These are phyloP conservation scores for Achaetomium macrosporum DNA, from an alignment of 2,329 filamentous ascomycete species.

Conservation along the genomic window DNA sequence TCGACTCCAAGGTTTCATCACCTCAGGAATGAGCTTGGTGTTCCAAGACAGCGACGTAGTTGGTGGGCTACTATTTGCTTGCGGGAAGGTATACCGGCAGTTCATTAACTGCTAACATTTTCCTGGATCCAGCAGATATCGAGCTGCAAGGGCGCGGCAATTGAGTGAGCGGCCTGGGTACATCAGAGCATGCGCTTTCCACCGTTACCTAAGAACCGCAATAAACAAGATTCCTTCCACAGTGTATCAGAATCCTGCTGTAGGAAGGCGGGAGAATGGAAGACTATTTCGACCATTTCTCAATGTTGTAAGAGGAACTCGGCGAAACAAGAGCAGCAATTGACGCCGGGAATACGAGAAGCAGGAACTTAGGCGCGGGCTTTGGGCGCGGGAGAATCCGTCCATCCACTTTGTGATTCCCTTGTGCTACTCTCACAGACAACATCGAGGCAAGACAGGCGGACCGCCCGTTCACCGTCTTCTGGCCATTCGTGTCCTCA, in stretches of 20 bases:
- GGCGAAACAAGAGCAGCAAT: not conserved
- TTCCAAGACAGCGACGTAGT: constrained; percentile 1
- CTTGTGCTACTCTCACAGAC: not conserved
- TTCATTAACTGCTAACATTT: no score
- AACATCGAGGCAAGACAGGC: not conserved
- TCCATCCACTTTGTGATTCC: not conserved
- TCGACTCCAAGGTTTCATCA: no score
- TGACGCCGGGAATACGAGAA: constrained; percentile 5
- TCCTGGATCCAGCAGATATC: no score
- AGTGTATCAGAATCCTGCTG: no score
- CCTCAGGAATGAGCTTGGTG: not conserved
- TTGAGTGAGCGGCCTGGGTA: no score
- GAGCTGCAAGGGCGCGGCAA: no score
- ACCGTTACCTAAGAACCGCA: no score
- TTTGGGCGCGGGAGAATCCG: constrained; percentile 6
- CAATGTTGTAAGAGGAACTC: no score
- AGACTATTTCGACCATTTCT: not conserved
- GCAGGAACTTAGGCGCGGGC: constrained; percentile 4
- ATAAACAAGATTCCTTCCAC: no score
- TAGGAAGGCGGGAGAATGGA: not conserved
- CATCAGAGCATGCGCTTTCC: no score
- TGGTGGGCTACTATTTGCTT: not conserved
- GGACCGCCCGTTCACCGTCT: not conserved
- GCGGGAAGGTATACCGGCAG: no score
- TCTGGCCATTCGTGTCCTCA: constrained; percentile 8